These are phyloP conservation scores for Hyparrhenia diplandra DNA, from an alignment of 176 grass and related monocot genomes.

Conservation along the genomic window DNA sequence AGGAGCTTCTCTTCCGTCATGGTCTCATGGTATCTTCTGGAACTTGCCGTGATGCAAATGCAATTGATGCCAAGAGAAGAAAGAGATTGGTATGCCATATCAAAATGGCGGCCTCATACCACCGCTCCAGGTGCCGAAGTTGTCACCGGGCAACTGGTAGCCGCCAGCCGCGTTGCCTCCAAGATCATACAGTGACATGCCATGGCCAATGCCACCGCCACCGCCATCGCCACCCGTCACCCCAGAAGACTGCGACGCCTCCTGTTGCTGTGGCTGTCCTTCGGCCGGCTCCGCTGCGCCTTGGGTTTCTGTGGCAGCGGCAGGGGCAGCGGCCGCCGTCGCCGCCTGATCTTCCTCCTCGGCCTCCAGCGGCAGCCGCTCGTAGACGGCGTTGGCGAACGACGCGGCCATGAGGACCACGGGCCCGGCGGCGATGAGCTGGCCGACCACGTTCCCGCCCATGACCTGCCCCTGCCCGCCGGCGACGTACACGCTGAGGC, in stretches of 20 bases:
- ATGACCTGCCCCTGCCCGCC: conserved; percentile 85
- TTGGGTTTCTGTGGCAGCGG: background rate
- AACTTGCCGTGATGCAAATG: background rate
- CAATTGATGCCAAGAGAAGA: background rate
- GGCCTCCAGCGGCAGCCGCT: conserved; percentile 65
- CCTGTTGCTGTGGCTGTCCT: conserved; percentile 32
- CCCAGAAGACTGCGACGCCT: conserved; percentile 57
- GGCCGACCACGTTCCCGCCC: conserved; percentile 78
- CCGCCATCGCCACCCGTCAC: conserved; percentile 54
- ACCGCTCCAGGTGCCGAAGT: conserved; percentile 46
- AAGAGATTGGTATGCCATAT: background rate
- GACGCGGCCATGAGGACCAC: conserved; percentile 85
- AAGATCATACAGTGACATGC: conserved; percentile 54
- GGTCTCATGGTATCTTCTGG: background rate
- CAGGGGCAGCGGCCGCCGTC: background rate
- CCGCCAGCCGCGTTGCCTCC: conserved; percentile 43
- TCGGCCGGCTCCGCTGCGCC: background rate
- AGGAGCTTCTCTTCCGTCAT: background rate
- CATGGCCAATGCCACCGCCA: conserved; percentile 17
- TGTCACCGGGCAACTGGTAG: conserved; percentile 46
- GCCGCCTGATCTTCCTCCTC: conserved; percentile 38
- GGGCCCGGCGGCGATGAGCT: conserved; percentile 63
- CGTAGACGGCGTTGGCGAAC: conserved; percentile 82
- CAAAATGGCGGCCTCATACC: conserved; percentile 53
- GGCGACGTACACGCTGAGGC: conserved; percentile 72